These are phyloP conservation scores for Scenedesmus sp. DNA, from an alignment of 163 green algal genomes.

Conservation along the genomic window DNA sequence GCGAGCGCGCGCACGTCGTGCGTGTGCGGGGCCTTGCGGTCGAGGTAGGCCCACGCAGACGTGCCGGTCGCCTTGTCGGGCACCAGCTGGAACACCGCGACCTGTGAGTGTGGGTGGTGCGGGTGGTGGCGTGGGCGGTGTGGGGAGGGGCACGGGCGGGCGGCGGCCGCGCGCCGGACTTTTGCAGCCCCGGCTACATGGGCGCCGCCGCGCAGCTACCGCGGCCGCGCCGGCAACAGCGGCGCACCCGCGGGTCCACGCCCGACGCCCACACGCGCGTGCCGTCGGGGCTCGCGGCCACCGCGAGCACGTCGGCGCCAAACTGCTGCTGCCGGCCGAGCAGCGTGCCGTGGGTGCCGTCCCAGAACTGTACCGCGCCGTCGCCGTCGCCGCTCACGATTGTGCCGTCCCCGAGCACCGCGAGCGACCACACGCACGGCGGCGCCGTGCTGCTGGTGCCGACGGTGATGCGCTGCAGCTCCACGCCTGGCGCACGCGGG, in stretches of 20 bases:
- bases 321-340: conserved; percentile 75
- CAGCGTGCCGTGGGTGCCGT: conserved; percentile 84
- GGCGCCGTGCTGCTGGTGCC: conserved; percentile 52
- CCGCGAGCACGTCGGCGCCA: conserved; percentile 82
- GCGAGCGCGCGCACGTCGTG: conserved; percentile 89
- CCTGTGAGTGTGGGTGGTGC: conserved; percentile 45
- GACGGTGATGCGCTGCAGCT: conserved; percentile 85
- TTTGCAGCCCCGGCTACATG: no score
- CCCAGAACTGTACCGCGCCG: conserved; percentile 90
- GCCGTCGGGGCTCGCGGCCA: conserved; percentile 79
- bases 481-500: conserved; percentile 50
- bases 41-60: conserved; percentile 76
- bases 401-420: conserved; percentile 86
- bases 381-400: conserved; percentile 87
- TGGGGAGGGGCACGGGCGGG: no score
- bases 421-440: conserved; percentile 86
- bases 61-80: conserved; percentile 24
- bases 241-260: conserved; percentile 77
- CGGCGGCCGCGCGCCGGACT: no score
- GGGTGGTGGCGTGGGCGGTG: no score
- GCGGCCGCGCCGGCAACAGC: no score
- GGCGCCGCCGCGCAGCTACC: no score
- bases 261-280: conserved; percentile 84
- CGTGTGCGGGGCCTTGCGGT: conserved; percentile 85
- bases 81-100: conserved; percentile 54